phyloP scores from a whole-genome alignment of 1,139 yeast genomes.

The Zhuliangozyma blackwelliae region DNA sequence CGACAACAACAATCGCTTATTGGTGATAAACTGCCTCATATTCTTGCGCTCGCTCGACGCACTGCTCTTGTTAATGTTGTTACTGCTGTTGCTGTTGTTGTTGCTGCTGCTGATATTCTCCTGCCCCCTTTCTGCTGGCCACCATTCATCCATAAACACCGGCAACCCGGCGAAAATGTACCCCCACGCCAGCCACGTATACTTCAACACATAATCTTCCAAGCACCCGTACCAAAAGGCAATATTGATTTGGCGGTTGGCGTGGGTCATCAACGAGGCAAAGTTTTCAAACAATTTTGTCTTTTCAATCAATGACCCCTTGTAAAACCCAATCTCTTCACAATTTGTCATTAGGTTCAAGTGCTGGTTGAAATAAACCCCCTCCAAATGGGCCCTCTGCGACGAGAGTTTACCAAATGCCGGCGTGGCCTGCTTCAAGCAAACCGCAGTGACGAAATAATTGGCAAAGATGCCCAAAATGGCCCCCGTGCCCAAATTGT shows the following conservation, averaged over 20 bases:
- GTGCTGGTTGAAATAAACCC: conserved; percentile 85
- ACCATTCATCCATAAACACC: conserved; percentile 49
- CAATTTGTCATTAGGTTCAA: conserved; percentile 81
- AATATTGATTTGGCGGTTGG: conserved; percentile 46
- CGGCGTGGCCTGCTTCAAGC: conserved; percentile 74
- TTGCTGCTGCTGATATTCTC: not conserved
- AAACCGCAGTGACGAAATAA: conserved; percentile 74
- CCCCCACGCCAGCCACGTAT: conserved; percentile 94
- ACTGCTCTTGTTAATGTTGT: too few species aligned
- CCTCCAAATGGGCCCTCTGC: conserved; percentile 74
- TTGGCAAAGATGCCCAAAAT: conserved; percentile 76
- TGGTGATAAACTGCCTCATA: conserved; percentile 87
- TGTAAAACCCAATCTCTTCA: conserved; percentile 92
- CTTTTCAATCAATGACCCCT: conserved; percentile 83
- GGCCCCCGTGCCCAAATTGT: conserved; percentile 82
- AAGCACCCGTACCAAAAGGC: conserved; percentile 60
- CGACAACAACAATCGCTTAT: conserved; percentile 83
- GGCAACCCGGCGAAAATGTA: conserved; percentile 88
- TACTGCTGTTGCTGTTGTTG: conserved; percentile 5
- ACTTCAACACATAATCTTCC: conserved; percentile 85
- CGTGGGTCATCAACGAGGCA: conserved; percentile 44
- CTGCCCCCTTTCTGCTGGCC: conserved; percentile 25
- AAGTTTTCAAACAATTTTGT: conserved; percentile 60
- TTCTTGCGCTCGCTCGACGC: conserved; percentile 43
- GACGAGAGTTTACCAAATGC: conserved; percentile 80